Base-by-base conservation (phyloP, 768 basidiomycete genomes). In the Hysterangium stoloniferum region DNA sequence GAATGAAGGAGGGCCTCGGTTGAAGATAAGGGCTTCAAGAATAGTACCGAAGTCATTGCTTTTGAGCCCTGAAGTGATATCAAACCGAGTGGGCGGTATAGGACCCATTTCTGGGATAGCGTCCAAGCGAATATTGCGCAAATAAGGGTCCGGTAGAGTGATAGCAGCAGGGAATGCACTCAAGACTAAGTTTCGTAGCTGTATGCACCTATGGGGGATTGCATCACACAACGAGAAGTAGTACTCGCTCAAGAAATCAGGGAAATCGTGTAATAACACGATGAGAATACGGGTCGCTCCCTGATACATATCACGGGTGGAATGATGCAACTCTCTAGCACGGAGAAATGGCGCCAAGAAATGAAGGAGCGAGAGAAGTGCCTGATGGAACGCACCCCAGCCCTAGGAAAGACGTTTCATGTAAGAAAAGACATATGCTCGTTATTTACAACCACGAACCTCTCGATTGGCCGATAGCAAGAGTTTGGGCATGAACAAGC, bases 261-360 rank as follows among this genome's bases (percentile, higher is more conserved):
- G 96, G 75, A 98, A 98, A 68, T 98, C 96, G 66, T 99, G 94
- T 17, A 99, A 80, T 45, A 99, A 83, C 52, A 98, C 92, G 41
- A 99, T 78, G 42, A 99, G 80, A 27, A 99, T 76, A 31, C 94
- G 82, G 40, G 96, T 73, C 19, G 92, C 79, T 19, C 92, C 96
- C 36, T 89, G 82, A 71, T 94, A 97, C 36, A 99, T 77, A 56
- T 90, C 86, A 36, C 86, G 78, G 19, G 86, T 84, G 4, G 92
- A 82, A 20, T 78, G 75, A 56, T 86, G 80, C 36, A 98, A 75
- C 57, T 88, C 82, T 11, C 84, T 80, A 28, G 84, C 78, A 60
- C 82, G 86, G 59, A 99, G 73, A 76, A 97, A 95, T 1, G 93
- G 92, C 2, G 82, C 75, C 41, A 98, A 71, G 71, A 99, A 99